phyloP scores from a whole-genome alignment of 2,329 filamentous ascomycete genomes.

The Neoscytalidium dimidiatum region DNA sequence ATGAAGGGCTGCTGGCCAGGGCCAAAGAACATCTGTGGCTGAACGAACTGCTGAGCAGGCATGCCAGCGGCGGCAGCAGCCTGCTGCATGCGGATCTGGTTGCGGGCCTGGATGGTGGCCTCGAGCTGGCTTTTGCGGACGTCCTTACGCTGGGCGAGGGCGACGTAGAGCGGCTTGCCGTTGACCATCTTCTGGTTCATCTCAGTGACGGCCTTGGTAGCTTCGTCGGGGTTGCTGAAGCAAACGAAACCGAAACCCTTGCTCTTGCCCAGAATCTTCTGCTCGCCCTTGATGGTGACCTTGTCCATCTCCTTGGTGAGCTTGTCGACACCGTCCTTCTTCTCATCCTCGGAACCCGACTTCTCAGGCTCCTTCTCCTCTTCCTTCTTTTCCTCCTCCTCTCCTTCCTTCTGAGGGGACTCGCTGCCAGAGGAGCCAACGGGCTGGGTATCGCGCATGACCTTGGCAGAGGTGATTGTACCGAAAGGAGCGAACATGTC shows the following conservation, averaged over 20 bases:
- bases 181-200: conserved; percentile 99
- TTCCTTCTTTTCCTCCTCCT: conserved; percentile 52
- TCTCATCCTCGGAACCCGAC: conserved; percentile 59
- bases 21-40: conserved; percentile 88
- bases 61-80: conserved; percentile 87
- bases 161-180: conserved; percentile 95
- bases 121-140: conserved; percentile 99
- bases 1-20: conserved; percentile 73
- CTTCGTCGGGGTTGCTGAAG: conserved; percentile 99
- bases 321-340: conserved; percentile 50
- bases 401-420: conserved; percentile 47
- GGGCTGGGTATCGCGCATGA: conserved; percentile 82
- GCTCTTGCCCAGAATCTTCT: conserved; percentile 86
- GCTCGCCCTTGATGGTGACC: conserved; percentile 59
- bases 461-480: conserved; percentile 97
- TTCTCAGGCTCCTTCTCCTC: conserved; percentile 60
- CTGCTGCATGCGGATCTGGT: conserved; percentile 98
- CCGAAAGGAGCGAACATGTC: conserved; percentile 89
- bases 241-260: conserved; percentile 99
- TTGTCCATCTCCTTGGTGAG: conserved; percentile 52
- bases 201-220: conserved; percentile 97
- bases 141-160: conserved; percentile 98
- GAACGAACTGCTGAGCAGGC: conserved; percentile 77
- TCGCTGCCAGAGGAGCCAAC: conserved; percentile 52
- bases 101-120: conserved; percentile 98